These are phyloP conservation scores for Bassia scoparia DNA, from an alignment of 148 eudicot species.

Conservation along the genomic window DNA sequence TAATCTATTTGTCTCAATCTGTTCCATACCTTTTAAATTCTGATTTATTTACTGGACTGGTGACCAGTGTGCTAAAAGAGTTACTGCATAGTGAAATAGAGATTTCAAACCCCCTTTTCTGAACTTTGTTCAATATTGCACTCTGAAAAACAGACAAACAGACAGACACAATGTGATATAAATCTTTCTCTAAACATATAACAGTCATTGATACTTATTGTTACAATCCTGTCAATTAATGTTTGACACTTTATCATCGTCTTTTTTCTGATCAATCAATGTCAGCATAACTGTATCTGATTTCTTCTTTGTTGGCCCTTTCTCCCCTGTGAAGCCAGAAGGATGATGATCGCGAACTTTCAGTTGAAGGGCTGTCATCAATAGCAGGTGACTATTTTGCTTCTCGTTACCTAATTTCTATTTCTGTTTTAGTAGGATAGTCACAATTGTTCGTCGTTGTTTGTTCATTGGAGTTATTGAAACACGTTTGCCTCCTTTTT, in stretches of 20 bases:
- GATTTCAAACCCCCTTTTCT: neutral
- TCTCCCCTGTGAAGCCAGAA: constrained; percentile 43
- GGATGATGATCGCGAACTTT: constrained; percentile 45
- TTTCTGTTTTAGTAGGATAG: constrained; percentile 3
- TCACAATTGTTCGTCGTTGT: neutral
- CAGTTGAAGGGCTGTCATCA: constrained; percentile 45
- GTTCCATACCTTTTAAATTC: neutral
- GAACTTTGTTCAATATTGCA: no score
- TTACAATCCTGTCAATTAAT: neutral
- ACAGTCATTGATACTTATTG: neutral
- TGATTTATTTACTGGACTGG: neutral
- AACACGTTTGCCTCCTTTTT: neutral
- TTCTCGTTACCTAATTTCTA: constrained; percentile 2
- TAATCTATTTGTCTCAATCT: neutral
- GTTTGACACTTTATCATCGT: neutral
- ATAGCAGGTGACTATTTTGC: constrained; percentile 55
- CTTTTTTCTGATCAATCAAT: neutral
- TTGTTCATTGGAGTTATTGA: neutral
- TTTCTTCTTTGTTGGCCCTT: neutral
- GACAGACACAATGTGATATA: neutral
- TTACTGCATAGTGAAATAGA: neutral
- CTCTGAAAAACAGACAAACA: no score
- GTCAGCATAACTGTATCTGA: constrained; percentile 10
- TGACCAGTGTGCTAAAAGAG: neutral
- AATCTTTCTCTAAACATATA: neutral